Evolutionary conservation across 2,329 filamentous ascomycete genomes (phyloP).

Genomic region (Aspergillus quadrilineatus): DNA sequence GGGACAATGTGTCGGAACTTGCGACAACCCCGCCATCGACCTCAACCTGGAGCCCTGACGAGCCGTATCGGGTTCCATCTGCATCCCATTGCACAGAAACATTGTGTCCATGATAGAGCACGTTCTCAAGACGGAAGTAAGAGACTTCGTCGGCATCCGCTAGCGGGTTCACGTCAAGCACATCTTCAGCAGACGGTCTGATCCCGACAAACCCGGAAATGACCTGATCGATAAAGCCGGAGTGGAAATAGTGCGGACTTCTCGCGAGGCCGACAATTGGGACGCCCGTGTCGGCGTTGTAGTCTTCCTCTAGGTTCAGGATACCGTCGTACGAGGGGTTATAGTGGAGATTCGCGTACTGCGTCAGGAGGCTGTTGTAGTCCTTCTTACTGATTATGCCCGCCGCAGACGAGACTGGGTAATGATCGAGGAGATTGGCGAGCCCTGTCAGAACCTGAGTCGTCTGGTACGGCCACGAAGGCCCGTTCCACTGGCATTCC

Average conservation of each 20-base stretch:
- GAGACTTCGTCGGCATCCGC: constrained; percentile 30
- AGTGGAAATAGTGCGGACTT: constrained; percentile 49
- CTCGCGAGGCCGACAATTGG: constrained; percentile 45
- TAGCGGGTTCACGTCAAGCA: constrained; percentile 44
- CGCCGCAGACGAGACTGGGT: constrained; percentile 28
- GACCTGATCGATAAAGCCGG: constrained; percentile 44
- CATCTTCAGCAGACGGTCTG: constrained; percentile 39
- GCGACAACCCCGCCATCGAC: constrained; percentile 18
- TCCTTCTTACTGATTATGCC: constrained; percentile 25
- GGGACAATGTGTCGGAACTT: constrained; percentile 5
- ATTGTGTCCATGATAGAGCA: constrained; percentile 45
- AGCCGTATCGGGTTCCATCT: constrained; percentile 15
- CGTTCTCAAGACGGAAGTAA: constrained; percentile 44
- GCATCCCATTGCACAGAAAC: constrained; percentile 45
- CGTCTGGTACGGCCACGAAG: constrained; percentile 47
- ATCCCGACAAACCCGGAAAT: constrained; percentile 46
- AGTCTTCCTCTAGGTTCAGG: constrained; percentile 46
- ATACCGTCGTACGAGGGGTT: constrained; percentile 28
- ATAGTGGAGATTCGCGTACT: constrained; percentile 45
- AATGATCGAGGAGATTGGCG: constrained; percentile 46
- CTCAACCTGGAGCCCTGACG: constrained; percentile 15
- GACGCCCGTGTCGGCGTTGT: constrained; percentile 43
- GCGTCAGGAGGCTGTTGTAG: constrained; percentile 38
- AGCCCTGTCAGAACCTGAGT: constrained; percentile 44
- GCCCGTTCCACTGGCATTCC: constrained; percentile 50